Base-by-base conservation (phyloP, 768 basidiomycete species). In the Mycena polygramma region DNA sequence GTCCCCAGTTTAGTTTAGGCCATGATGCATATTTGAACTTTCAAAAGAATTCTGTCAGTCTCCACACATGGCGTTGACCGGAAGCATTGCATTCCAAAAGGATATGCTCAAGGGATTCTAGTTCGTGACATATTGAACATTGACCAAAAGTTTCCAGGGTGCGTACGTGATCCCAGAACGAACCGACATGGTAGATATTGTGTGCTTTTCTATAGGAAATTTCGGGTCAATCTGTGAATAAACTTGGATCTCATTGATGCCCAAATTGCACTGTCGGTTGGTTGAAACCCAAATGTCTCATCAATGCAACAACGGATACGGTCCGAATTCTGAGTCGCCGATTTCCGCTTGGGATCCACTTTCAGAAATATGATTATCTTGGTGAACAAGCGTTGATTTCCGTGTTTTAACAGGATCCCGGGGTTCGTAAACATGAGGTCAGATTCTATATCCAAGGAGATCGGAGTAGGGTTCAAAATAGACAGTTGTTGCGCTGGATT, bases 131-230 rank as follows among this genome's bases (percentile, higher is more conserved):
- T 14, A 2, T 4, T 3, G 55, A 22, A 37, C 76, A 78, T 36
- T n/a, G 37, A 0, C 52, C 74, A 0, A 74, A 24, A 1, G 41
- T 41, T 43, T 75, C 69, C n/a, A 51, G 61, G 41, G 65, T 68
- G 0, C 72, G 70, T 0, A 77, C 54, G 4, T 70, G 54, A 0
- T 36, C 35, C 77, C 77, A 77, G 58, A 62, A 77, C 0, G 0
- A 2, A 0, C 77, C 77, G 3, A 66, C 53, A 26, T 35, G 54
- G 39, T 41, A 69, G n/a, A 54, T 63, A 13, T 58, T 35, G 30
- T 69, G 53, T 45, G 37, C 30, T 39, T 46, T 70, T 70, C 69
- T 64, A 70, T 5, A 70, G 9, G 57, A 70, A 64, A n/a, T 70
- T 64, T 0, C 52, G 63, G 0, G 63, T 51, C 0, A 52, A 30